Percentiles rank a stretch among this genome's conserved stretches.
These are phyloP conservation scores for Ophiostoma sp. DNA, from an alignment of 2,329 filamentous ascomycete genomes.

Conservation along the genomic window DNA sequence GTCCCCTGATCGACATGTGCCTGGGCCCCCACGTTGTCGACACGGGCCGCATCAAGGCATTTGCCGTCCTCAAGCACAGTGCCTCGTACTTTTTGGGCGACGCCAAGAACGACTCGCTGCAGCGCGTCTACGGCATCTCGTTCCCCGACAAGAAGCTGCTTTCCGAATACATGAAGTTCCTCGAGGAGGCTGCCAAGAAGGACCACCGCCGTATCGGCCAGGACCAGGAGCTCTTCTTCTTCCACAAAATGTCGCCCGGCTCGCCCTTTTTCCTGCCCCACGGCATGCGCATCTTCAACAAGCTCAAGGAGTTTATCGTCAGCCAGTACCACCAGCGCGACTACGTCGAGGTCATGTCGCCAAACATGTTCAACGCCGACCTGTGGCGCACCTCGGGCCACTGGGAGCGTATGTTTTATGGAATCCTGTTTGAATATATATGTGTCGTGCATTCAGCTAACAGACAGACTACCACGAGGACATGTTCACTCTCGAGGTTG, in stretches of 20 bases:
- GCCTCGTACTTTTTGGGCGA: slow-evolving; percentile 85
- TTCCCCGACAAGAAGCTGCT: slow-evolving; percentile 95
- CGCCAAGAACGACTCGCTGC: slow-evolving; percentile 86
- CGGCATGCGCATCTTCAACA: slow-evolving; percentile 44
- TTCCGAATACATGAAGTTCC: slow-evolving; percentile 86
- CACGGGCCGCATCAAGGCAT: slow-evolving; percentile 89
- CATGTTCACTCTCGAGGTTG: slow-evolving; percentile 71
- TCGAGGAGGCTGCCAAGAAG: slow-evolving; percentile 96
- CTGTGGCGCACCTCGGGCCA: slow-evolving; percentile 95
- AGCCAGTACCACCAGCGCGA: slow-evolving; percentile 88
- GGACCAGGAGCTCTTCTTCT: slow-evolving; percentile 97
- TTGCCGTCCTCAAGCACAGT: slow-evolving; percentile 75
- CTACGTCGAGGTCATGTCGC: slow-evolving; percentile 91
- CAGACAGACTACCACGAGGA: slow-evolving; percentile 72
- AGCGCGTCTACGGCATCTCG: slow-evolving; percentile 93
- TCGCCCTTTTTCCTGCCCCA: slow-evolving; percentile 90
- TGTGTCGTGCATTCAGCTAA: slow-evolving; percentile 15
- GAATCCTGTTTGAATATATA: not conserved
- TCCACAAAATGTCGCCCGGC: slow-evolving; percentile 87
- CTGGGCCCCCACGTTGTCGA: slow-evolving; percentile 90
- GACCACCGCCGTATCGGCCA: slow-evolving; percentile 91
- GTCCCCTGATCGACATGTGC: slow-evolving; percentile 91
- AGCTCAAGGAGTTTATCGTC: slow-evolving; percentile 64
- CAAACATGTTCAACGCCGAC: slow-evolving; percentile 91
- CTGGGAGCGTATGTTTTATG: slow-evolving; percentile 55